Percentiles rank a stretch among this genome's conserved stretches.
These are phyloP conservation scores for Uronychia setigera DNA, from an alignment of 73 alveolate genomes.

Conservation along the genomic window DNA sequence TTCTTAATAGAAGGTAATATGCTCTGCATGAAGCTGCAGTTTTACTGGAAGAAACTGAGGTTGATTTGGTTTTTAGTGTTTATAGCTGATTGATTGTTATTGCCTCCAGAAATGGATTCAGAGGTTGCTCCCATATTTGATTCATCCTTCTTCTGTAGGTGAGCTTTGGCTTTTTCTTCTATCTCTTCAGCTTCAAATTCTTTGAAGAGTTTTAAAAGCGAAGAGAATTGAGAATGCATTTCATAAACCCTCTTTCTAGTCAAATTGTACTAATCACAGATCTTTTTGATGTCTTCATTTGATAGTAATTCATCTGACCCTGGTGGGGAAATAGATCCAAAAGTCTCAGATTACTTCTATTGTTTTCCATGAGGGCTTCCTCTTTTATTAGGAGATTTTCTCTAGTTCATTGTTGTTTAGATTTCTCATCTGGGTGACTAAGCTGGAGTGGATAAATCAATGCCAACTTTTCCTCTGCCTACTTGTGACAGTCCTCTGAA, in stretches of 20 bases:
- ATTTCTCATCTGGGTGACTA: too few species aligned
- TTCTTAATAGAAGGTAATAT: conserved; percentile 20
- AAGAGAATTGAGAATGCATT: conserved; percentile 9
- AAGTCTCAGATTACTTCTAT: too few species aligned
- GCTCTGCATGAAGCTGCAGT: conserved; percentile 21
- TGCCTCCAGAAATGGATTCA: not conserved
- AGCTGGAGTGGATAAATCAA: too few species aligned
- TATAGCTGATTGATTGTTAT: not conserved
- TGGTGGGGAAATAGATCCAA: too few species aligned
- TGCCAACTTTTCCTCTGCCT: too few species aligned
- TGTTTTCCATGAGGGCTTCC: too few species aligned
- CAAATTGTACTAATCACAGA: conserved; percentile 3
- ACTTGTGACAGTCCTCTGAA: too few species aligned
- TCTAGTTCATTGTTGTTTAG: too few species aligned
- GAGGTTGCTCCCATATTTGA: too few species aligned
- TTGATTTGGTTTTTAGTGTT: not conserved
- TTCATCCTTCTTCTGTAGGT: not conserved
- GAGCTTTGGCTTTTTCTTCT: not conserved
- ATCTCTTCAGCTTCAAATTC: not conserved
- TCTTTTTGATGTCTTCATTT: conserved; percentile 6
- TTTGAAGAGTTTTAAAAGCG: conserved; percentile 9
- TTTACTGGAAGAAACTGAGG: conserved; percentile 14
- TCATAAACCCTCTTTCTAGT: conserved; percentile 29
- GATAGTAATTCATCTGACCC: not conserved
- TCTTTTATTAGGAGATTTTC: too few species aligned